Base-by-base conservation (phyloP, 805 yeast genomes). In the Millerago galiae region DNA sequence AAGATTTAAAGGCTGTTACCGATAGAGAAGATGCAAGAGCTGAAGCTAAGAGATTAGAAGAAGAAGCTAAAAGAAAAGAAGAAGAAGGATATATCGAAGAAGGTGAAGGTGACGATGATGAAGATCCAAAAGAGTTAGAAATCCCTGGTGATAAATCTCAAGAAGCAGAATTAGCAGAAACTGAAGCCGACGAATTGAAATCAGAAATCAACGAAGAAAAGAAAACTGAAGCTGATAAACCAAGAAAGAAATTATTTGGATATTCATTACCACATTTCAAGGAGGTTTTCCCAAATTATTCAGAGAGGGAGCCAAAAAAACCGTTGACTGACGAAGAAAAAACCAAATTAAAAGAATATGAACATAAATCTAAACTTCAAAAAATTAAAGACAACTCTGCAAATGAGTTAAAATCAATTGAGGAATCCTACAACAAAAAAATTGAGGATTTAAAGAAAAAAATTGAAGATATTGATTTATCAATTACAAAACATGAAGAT, bases 241-340 rank as follows among this genome's bases (percentile, higher is more conserved):
- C 35, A 34, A 4, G 9, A 3, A 34, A 17, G 21, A 43, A 38
- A 26, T 17, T 47, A 6, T 49, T 50, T 34, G 54, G 51, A 33
- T 13, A 42, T 5, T n/a, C 46, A 12, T 13, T 31, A 15, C 30
- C 41, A 4, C n/a, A 27, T n/a, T 5, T 38, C 16, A 11, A n/a
- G 6, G 41, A 30, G 13, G 34, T 32, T 26, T 33, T 26, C 18
- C 35, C 37, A 12, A 12, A 30, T 13, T 26, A 32, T 25, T 17
- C 41, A 7, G 34, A 38, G 8, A 25, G 18, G 8, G 34, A 18
- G n/a, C 33, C 33, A 38, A 35, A 34, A 47, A 38, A 40, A 25
- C 48, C 53, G 25, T 37, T 50, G 36, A 48, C 58, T 6, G 40
- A 46, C 11, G 42, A 51, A 43, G 58, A 56, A 36, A 47, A 54